These are phyloP conservation scores for Fusarium abutilonis DNA, from an alignment of 2,329 filamentous ascomycete genomes.

Conservation along the genomic window DNA sequence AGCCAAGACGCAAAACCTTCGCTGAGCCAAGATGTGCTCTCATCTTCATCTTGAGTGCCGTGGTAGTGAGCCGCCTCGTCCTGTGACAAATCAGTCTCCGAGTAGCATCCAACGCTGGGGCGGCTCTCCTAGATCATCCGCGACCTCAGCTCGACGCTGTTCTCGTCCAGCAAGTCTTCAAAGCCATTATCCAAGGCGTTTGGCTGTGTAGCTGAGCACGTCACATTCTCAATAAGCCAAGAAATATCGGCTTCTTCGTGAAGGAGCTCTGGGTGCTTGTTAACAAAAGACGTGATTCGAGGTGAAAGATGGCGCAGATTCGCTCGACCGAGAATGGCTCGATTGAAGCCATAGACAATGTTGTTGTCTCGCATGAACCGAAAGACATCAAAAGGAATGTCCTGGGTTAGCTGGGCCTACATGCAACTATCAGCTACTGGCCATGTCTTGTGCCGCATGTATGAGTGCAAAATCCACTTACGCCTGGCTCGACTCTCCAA, in stretches of 20 bases:
- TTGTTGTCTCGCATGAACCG: conserved; percentile 85
- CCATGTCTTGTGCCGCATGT: not conserved
- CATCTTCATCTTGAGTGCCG: conserved; percentile 22
- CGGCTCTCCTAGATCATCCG: conserved; percentile 39
- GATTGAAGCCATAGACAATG: conserved; percentile 77
- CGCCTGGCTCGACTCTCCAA: conserved; percentile 69
- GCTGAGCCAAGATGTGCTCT: conserved; percentile 38
- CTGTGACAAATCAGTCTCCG: conserved; percentile 31
- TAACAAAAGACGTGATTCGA: conserved; percentile 58
- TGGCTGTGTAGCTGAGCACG: conserved; percentile 1
- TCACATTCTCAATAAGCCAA: conserved; percentile 54
- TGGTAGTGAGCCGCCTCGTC: conserved; percentile 17
- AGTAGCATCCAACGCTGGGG: conserved; percentile 25
- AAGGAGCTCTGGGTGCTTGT: conserved; percentile 55
- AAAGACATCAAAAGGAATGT: conserved; percentile 86
- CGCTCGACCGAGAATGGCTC: conserved; percentile 58
- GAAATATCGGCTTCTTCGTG: conserved; percentile 59
- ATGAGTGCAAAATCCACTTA: conserved; percentile 50
- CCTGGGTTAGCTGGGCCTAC: conserved; percentile 64
- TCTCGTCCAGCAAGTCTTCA: conserved; percentile 19
- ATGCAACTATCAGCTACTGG: conserved; percentile 17
- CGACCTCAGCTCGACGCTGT: conserved; percentile 25
- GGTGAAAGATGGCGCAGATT: conserved; percentile 57
- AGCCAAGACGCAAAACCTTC: conserved; percentile 49
- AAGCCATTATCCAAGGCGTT: conserved; percentile 1